Conservation (phyloP, 1,139 yeast genomes). For the Yamadazyma siamensis region DNA sequence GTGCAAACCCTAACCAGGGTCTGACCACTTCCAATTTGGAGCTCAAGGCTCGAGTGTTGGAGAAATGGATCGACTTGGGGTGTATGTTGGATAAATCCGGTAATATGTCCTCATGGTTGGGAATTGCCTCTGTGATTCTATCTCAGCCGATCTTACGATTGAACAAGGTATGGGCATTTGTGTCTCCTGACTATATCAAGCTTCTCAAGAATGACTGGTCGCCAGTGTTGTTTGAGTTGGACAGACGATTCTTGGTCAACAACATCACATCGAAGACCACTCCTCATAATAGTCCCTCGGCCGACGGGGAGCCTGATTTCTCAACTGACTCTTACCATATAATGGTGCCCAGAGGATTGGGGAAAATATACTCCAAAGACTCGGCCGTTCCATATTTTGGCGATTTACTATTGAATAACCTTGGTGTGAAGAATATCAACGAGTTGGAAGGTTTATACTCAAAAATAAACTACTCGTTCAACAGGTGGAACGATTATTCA, state of each 20-base stretch:
- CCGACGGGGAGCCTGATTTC: constrained; percentile 13
- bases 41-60: constrained; percentile 62
- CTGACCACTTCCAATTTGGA: constrained; percentile 23
- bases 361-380: constrained; percentile 70
- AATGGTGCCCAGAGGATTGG: constrained; percentile 87
- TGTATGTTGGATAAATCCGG: constrained; percentile 75
- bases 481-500: constrained; percentile 76
- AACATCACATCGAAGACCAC: constrained; percentile 18
- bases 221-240: constrained; percentile 86
- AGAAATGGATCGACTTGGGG: constrained; percentile 87
- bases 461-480: constrained; percentile 69
- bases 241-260: constrained; percentile 61
- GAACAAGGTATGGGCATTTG: constrained; percentile 70
- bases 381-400: constrained; percentile 90
- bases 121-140: constrained; percentile 79
- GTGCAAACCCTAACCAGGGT: constrained; percentile 11
- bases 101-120: constrained; percentile 94
- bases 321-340: constrained; percentile 58
- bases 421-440: constrained; percentile 36
- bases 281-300: constrained; percentile 12
- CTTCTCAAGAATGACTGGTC: constrained; percentile 85
- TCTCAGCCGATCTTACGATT: constrained; percentile 80
- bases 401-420: constrained; percentile 52
- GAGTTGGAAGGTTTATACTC: constrained; percentile 66
- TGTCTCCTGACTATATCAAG: constrained; percentile 58